Evolutionary conservation across 495 filamentous ascomycete species (phyloP).

Genomic region (Neurospora sp.): DNA sequence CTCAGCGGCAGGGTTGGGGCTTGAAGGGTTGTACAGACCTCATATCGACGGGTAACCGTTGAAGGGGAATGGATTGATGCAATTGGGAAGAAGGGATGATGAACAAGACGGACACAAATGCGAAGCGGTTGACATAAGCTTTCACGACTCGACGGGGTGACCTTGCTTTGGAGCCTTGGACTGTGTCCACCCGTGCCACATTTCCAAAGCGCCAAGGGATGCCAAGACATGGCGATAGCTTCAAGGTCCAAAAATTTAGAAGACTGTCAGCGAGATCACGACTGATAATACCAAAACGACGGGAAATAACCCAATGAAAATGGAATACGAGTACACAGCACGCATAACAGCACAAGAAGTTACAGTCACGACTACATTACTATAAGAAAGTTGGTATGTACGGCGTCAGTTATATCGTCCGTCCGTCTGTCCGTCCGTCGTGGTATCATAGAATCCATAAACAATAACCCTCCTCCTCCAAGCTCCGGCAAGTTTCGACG

Average conservation of each 20-base stretch:
- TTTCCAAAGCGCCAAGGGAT: neutral
- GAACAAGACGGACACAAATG: too few relatives aligned
- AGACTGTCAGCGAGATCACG: neutral
- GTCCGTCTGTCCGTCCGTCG: neutral
- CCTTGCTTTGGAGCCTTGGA: constrained; percentile 45
- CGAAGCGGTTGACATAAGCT: neutral
- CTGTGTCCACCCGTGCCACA: constrained; percentile 33
- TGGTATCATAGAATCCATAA: neutral
- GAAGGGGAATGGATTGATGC: too few relatives aligned
- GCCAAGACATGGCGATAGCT: neutral
- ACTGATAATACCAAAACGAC: neutral
- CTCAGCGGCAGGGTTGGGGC: too few relatives aligned
- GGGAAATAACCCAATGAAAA: rapidly evolving
- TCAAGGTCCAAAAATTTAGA: neutral
- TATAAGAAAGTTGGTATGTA: neutral
- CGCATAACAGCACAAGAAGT: neutral
- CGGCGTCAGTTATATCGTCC: neutral
- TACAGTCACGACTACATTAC: neutral
- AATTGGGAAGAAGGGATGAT: too few relatives aligned
- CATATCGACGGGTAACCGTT: too few relatives aligned
- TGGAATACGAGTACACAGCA: too few relatives aligned
- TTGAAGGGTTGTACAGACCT: too few relatives aligned
- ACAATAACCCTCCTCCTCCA: neutral
- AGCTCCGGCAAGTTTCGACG: neutral
- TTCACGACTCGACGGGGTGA: constrained; percentile 16